Base-by-base conservation (phyloP, 2,329 filamentous ascomycete species). In the Xylariaceae sp. region DNA sequence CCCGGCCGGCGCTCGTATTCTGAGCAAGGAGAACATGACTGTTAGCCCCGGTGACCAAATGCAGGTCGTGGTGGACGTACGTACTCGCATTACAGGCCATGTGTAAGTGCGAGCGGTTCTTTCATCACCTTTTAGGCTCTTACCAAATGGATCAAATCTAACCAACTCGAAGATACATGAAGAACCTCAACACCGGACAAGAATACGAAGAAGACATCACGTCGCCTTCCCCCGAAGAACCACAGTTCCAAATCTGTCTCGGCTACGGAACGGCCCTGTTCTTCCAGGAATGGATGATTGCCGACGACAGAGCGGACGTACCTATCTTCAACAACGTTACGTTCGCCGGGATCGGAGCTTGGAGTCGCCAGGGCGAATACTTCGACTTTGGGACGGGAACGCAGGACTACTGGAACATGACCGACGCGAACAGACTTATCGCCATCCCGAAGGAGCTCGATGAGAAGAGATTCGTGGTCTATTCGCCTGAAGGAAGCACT, bases 311-410 rank as follows among this genome's bases (percentile, higher is more conserved):
- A 14, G 21, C 21, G 43, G 32, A 40, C 6, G 18, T 48, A n/a
- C 48, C 56, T 2, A 40, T 56, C 9, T 62, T 57, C 51, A 53
- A 55, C 23, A 62, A 60, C 41, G 44, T 62, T 19, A 60, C 50
- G n/a, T 62, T 62, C 45, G 18, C 40, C n/a, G 26, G 43, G 32
- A 23, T 60, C 10, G 7, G 4, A n/a, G 48, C 49, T 29, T 12
- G 44, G 7, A 46, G 48, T 44, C 44, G 53, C 18, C 19, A 10
- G 20, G 44, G 43, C 7, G 40, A 45, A 14, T 37, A 18, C 40
- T 56, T 46, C 45, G 44, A 56, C 21, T 20, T 61, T 6, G 43
- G 26, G 47, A 44, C 20, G 37, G 50, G 40, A 7, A 20, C 19
- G 12, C 20, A 23, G 26, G 54, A 57, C 32, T 56, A 56, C 19